A percentile compares a stretch with the other conserved stretches of the same genome.
These are phyloP conservation scores for Daldinia sp. DNA, from an alignment of 2,329 filamentous ascomycete genomes.

Conservation along the genomic window DNA sequence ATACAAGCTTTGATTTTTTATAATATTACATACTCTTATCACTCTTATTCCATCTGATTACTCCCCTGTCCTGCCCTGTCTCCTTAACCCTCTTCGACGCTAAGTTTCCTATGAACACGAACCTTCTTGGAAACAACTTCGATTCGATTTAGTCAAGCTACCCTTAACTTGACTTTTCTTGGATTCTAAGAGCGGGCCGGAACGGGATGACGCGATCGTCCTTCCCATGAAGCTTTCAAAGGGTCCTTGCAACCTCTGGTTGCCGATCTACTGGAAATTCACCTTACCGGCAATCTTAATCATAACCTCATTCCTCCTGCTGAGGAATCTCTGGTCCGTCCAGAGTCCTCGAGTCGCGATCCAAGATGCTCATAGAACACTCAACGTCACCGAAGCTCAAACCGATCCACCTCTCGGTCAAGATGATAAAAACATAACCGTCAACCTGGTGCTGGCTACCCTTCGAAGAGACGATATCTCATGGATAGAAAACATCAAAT, in stretches of 20 bases:
- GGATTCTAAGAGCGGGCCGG: conserved; percentile 15
- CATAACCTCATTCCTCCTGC: conserved; percentile 27
- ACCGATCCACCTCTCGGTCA: conserved; percentile 4
- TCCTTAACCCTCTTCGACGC: not conserved
- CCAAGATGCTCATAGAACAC: conserved; percentile 20
- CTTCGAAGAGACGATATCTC: conserved; percentile 48
- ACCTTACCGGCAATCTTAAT: conserved; percentile 30
- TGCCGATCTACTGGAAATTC: conserved; percentile 37
- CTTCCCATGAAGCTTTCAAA: conserved; percentile 35
- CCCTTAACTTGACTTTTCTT: not conserved
- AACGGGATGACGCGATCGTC: conserved; percentile 37
- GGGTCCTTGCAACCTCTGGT: conserved; percentile 32
- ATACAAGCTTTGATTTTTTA: conserved; percentile 1
- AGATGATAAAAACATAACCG: conserved; percentile 36
- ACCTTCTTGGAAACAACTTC: not conserved
- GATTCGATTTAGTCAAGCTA: not conserved
- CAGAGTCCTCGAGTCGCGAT: conserved; percentile 18
- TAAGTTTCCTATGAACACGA: not conserved
- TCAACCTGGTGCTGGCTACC: conserved; percentile 51
- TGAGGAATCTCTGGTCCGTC: conserved; percentile 23
- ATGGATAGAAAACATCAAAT: conserved; percentile 48
- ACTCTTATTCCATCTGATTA: not conserved
- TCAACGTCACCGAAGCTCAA: conserved; percentile 34
- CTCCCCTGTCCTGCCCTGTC: not conserved
- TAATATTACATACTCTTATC: not conserved